A percentile compares a stretch with the other conserved stretches of the same genome.
These are phyloP conservation scores for Ocimum tenuiflorum DNA, from an alignment of 257 asterid genomes.

Conservation along the genomic window DNA sequence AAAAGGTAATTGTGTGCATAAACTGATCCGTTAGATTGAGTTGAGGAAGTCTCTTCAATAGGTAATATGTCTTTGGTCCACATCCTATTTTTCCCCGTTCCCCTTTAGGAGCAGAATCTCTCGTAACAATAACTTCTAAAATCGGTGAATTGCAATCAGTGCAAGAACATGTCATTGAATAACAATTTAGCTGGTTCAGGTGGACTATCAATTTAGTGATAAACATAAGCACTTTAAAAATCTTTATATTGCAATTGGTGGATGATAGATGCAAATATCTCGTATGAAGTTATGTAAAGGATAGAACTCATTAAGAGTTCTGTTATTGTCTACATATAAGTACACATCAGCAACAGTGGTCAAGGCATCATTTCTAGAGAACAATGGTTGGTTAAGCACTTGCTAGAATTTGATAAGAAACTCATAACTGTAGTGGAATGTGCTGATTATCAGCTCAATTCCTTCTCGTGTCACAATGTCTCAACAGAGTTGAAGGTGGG, in stretches of 20 bases:
- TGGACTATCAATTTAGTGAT: background rate
- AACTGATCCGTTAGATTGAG: conserved; percentile 12
- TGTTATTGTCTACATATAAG: background rate
- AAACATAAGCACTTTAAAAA: background rate
- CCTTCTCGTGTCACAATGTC: background rate
- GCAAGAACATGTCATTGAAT: background rate
- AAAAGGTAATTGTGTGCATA: background rate
- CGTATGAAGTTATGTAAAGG: background rate
- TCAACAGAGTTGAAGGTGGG: conserved; percentile 14
- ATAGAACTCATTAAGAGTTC: background rate
- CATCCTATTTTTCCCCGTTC: too few relatives aligned
- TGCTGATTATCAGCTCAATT: background rate
- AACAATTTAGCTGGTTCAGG: background rate
- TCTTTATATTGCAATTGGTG: background rate
- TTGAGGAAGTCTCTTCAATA: background rate
- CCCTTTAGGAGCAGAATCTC: background rate
- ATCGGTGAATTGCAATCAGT: background rate
- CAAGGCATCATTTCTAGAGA: background rate
- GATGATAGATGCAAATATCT: background rate
- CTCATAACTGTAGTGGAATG: conserved; percentile 1
- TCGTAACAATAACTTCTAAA: background rate
- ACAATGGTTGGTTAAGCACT: conserved; percentile 8
- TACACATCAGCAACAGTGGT: background rate
- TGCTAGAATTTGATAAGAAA: background rate
- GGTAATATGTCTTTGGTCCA: background rate